Evolutionary conservation across 2,329 filamentous ascomycete genomes (phyloP), one percentile per base, ranked within the genome.

Genomic region (Xylariales sp.): DNA sequence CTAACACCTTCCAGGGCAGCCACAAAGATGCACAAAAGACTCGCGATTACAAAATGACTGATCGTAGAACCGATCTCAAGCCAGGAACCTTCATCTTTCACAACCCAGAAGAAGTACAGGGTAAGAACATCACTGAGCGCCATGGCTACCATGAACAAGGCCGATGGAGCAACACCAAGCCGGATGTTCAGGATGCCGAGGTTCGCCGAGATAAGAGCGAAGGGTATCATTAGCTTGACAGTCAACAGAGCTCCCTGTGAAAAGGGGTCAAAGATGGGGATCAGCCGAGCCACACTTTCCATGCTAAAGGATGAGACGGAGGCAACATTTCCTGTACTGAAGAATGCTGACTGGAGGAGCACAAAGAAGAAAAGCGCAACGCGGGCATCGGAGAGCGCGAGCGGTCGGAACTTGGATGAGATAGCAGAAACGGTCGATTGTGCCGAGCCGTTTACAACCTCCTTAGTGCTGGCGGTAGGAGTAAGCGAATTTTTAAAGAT

Each of bases 51-150:
- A 62, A 97, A 98, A 60, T 97, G 90, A 54, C 81, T 95, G 49
- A 98, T 98, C 4, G 88, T 96, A 19, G 88, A 95, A 21, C 93
- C 93, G 57, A 98, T 98, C 58, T 98, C 93, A 42, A 98, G 66
- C 93, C 93, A 98, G 16, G 85, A 93, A 0, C 93, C 93, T 59
- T 98, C 93, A 51, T 98, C 93, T 54, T 85, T 86, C 31, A 98
- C 93, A 52, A 95, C 88, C 81, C 88, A 98, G 66, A 98, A 98
- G 69, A 98, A 98, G 53, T 93, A 88, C 37, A 98, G 72, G 4
- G 93, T 97, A 58, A 97, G 73, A 34, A 95, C 79, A 57, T 98
- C 93, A 43, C 85, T 90, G 36, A 94, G 78, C 1, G 85, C 86
- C 79, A 96, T 95, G 35, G 95, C 89, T 3, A 91, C 69, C 84